Evolutionary conservation across 345 rosid species (phyloP).

Genomic region (Acer campestre): DNA sequence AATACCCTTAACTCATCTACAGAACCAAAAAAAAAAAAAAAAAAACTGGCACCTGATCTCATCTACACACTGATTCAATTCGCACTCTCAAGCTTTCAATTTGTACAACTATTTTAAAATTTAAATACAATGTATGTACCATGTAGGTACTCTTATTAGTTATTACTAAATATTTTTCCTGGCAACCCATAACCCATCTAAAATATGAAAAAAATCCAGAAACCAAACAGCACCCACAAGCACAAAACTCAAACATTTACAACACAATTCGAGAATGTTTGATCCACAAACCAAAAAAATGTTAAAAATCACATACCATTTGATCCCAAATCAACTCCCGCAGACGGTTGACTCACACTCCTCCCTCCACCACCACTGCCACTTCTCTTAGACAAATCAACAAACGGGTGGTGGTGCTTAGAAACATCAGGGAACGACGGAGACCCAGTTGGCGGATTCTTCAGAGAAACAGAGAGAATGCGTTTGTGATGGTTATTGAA

Average conservation of each 20-base stretch:
- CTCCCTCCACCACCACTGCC: constrained; percentile 7
- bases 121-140: not conserved
- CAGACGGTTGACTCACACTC: constrained; percentile 18
- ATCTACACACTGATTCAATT: not conserved
- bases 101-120: too few relatives aligned
- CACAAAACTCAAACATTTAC: not conserved
- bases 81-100: not conserved
- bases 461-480: constrained; percentile 14
- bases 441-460: constrained; percentile 8
- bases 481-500: not conserved
- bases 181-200: not conserved
- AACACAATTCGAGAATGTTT: not conserved
- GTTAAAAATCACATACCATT: constrained; percentile 24
- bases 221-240: not conserved
- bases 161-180: not conserved
- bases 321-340: constrained; percentile 8
- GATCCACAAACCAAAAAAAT: not conserved
- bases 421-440: constrained; percentile 7
- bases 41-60: not conserved
- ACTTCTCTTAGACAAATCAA: constrained; percentile 1
- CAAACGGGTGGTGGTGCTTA: not conserved
- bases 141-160: not conserved
- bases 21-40: too few relatives aligned
- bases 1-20: too few relatives aligned
- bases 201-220: not conserved